These are phyloP conservation scores for Clarkia xantiana DNA, from an alignment of 345 rosid genomes.

Conservation along the genomic window DNA sequence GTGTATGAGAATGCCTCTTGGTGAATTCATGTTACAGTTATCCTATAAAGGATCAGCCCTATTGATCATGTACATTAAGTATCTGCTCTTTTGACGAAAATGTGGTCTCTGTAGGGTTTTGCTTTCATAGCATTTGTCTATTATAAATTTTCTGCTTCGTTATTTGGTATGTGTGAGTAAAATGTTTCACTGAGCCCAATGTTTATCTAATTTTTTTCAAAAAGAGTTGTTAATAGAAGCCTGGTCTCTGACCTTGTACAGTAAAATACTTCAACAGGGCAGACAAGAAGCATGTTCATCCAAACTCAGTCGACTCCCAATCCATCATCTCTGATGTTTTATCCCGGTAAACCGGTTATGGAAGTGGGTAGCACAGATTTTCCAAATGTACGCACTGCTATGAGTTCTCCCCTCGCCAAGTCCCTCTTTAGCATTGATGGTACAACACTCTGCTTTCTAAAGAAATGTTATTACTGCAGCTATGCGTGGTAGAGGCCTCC, in stretches of 20 bases:
- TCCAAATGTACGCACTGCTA: slow-evolving; percentile 67
- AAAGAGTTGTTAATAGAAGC: too few species aligned
- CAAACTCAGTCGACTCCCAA: slow-evolving; percentile 89
- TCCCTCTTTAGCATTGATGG: slow-evolving; percentile 73
- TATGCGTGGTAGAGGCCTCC: background rate
- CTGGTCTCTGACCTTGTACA: background rate
- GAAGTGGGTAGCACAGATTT: slow-evolving; percentile 85
- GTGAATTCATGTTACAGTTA: too few species aligned
- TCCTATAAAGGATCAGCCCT: too few species aligned
- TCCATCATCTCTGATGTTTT: slow-evolving; percentile 90
- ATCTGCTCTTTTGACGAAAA: too few species aligned
- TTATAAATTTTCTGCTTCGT: too few species aligned
- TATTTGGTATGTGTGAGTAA: too few species aligned
- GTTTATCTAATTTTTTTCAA: too few species aligned
- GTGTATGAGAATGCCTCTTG: too few species aligned
- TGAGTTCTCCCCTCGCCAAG: slow-evolving; percentile 67
- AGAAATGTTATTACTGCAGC: background rate
- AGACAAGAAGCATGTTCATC: slow-evolving; percentile 85
- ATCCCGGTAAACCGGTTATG: slow-evolving; percentile 87
- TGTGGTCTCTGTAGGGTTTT: too few species aligned
- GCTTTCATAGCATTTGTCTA: too few species aligned
- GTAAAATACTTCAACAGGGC: slow-evolving; percentile 29
- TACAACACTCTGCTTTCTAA: slow-evolving; percentile 9
- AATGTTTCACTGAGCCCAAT: too few species aligned
- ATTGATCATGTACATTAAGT: too few species aligned